Conservation (phyloP, 495 filamentous ascomycete genomes). For the Penicillium pancosmium region DNA sequence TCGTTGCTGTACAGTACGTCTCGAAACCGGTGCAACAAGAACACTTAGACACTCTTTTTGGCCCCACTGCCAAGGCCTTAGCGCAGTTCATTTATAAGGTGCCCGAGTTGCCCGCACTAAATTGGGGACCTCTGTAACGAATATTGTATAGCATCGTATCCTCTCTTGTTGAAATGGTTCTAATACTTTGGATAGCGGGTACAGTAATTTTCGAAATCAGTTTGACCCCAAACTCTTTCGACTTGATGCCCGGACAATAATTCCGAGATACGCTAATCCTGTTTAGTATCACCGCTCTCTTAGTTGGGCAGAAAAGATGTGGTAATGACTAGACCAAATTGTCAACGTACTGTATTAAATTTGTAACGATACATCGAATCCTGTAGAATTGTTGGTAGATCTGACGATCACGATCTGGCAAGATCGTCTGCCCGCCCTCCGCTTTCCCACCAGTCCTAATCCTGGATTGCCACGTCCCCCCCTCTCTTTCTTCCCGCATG, state of each 20-base stretch:
- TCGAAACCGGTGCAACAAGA: too few species aligned
- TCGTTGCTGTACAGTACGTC: too few species aligned
- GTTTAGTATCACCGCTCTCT: constrained; percentile 2
- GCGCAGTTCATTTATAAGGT: too few species aligned
- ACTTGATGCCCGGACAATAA: constrained; percentile 8
- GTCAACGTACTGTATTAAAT: constrained; percentile 6
- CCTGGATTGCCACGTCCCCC: neutral
- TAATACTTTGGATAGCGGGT: neutral
- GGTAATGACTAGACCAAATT: constrained; percentile 3
- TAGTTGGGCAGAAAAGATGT: constrained; percentile 2
- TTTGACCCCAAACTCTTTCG: constrained; percentile 12
- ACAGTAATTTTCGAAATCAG: constrained; percentile 16
- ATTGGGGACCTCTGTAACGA: too few species aligned
- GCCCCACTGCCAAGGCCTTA: too few species aligned
- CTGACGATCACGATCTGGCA: constrained; percentile 14
- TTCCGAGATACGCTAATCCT: constrained; percentile 3
- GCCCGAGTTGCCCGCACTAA: too few species aligned
- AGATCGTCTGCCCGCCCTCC: constrained; percentile 14
- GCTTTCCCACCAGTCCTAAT: constrained; percentile 5
- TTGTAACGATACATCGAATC: constrained; percentile 16
- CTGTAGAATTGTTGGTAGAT: constrained; percentile 11
- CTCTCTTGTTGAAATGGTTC: too few species aligned
- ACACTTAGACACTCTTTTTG: too few species aligned
- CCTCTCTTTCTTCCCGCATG: too few species aligned
- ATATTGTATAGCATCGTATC: too few species aligned